These are phyloP conservation scores for Incumbomyces lentus DNA, from an alignment of 2,329 filamentous ascomycete genomes.

Conservation along the genomic window DNA sequence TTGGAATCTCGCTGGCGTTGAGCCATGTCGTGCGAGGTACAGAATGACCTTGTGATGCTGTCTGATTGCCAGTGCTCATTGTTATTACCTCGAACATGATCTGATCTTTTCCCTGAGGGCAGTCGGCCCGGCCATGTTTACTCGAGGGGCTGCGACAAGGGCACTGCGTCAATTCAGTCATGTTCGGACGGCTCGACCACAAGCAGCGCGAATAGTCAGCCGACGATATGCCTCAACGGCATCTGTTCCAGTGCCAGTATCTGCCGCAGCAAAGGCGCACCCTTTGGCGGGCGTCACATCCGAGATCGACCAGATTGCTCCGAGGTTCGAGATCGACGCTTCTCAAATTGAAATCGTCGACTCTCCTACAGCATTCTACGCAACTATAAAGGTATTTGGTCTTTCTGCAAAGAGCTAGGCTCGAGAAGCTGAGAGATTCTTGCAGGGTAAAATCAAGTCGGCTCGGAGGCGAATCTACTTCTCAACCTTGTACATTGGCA, in stretches of 20 bases:
- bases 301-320: constrained; percentile 80
- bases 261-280: constrained; percentile 30
- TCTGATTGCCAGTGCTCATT: not conserved
- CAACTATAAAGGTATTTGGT: constrained; percentile 65
- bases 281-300: constrained; percentile 51
- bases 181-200: constrained; percentile 1
- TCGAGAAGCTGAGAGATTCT: constrained; percentile 14
- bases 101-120: not conserved
- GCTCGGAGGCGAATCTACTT: constrained; percentile 76
- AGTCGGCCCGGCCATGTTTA: constrained; percentile 12
- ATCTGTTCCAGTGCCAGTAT: constrained; percentile 8
- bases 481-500: constrained; percentile 94
- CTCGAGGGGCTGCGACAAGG: constrained; percentile 13
- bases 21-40: not conserved
- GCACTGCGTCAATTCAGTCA: constrained; percentile 16
- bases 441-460: constrained; percentile 64
- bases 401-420: not conserved
- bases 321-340: constrained; percentile 76
- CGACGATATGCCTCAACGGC: constrained; percentile 13
- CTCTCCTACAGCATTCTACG: constrained; percentile 81
- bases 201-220: constrained; percentile 6
- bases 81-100: not conserved
- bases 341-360: constrained; percentile 70
- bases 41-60: not conserved
- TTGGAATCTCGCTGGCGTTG: no score